Percentiles rank a stretch among this genome's conserved stretches.
Evolutionary conservation across 208 protist species (phyloP).

Genomic region (Trypanosoma scelopori): DNA sequence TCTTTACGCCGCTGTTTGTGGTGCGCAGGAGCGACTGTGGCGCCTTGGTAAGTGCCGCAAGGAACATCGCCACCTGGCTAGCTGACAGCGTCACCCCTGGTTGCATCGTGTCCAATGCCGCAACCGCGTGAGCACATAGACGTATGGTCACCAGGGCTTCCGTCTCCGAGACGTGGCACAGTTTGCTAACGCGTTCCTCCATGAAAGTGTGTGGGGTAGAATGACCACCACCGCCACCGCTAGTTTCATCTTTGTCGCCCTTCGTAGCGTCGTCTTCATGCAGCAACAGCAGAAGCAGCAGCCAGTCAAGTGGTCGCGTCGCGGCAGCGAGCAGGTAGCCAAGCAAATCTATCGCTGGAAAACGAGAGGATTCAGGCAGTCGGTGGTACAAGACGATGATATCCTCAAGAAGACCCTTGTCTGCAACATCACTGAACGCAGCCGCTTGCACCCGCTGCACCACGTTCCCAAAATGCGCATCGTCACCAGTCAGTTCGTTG

Average conservation of each 20-base stretch:
- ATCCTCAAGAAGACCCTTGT: slow-evolving; percentile 4
- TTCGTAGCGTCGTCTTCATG: neutral
- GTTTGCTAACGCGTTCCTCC: slow-evolving; percentile 4
- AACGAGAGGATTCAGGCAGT: slow-evolving; percentile 32
- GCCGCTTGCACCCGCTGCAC: slow-evolving; percentile 11
- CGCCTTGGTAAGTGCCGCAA: slow-evolving; percentile 9
- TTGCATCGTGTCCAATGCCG: slow-evolving; percentile 13
- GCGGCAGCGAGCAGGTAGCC: slow-evolving; percentile 14
- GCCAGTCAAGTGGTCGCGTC: slow-evolving; percentile 11
- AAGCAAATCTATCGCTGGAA: slow-evolving; percentile 40
- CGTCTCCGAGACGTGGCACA: slow-evolving; percentile 9
- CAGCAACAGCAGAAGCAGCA: slow-evolving; percentile 21
- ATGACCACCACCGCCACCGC: neutral
- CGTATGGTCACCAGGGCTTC: slow-evolving; percentile 28
- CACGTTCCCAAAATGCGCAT: neutral
- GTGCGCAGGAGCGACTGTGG: slow-evolving; percentile 11
- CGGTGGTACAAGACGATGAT: slow-evolving; percentile 18
- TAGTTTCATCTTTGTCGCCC: neutral
- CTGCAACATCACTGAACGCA: slow-evolving; percentile 13
- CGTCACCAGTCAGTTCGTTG: slow-evolving; percentile 30
- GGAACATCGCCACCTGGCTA: slow-evolving; percentile 7
- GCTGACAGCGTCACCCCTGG: neutral
- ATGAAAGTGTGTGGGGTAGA: slow-evolving; percentile 5
- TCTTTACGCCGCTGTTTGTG: slow-evolving; percentile 11
- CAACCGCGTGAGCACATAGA: slow-evolving; percentile 22